Conservation (phyloP, 495 filamentous ascomycete genomes). For the Trichoderma orchidacearum region DNA sequence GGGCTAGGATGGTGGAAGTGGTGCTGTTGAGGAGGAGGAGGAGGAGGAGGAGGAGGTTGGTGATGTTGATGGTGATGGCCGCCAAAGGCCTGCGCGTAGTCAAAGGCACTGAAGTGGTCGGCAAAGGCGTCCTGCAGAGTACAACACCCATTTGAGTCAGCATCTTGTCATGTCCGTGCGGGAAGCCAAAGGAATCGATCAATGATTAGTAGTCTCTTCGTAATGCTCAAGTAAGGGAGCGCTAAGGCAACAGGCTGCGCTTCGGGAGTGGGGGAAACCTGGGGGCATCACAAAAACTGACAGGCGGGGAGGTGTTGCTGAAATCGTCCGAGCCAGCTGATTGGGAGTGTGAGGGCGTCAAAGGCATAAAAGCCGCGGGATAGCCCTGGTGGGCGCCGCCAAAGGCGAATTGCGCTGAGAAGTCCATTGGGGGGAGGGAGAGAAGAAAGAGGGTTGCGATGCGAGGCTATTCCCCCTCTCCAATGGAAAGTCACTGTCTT, state of each 20-base stretch:
- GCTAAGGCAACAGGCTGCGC: slow-evolving; percentile 10
- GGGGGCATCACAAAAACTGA: slow-evolving; percentile 22
- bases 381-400: slow-evolving; percentile 36
- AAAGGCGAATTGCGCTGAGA: slow-evolving; percentile 23
- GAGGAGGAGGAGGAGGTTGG: not conserved
- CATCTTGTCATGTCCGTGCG: too few relatives aligned
- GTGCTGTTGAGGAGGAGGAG: slow-evolving; percentile 14
- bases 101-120: slow-evolving; percentile 16
- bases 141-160: slow-evolving; percentile 20
- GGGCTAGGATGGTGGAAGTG: slow-evolving; percentile 20
- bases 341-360: slow-evolving; percentile 38
- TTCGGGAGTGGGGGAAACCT: slow-evolving; percentile 4
- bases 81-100: not conserved
- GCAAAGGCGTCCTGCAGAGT: slow-evolving; percentile 27
- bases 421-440: slow-evolving; percentile 25
- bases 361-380: slow-evolving; percentile 31
- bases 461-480: too few relatives aligned
- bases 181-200: slow-evolving; percentile 7
- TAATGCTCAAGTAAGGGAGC: slow-evolving; percentile 25
- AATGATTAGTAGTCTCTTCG: slow-evolving; percentile 9
- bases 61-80: not conserved
- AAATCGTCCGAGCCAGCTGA: slow-evolving; percentile 39
- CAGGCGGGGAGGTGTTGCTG: slow-evolving; percentile 37
- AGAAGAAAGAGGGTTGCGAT: not conserved
- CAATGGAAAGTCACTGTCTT: too few relatives aligned